phyloP scores from a whole-genome alignment of 352 stramenopile genomes.

The Halophytophthora polymorphica region DNA sequence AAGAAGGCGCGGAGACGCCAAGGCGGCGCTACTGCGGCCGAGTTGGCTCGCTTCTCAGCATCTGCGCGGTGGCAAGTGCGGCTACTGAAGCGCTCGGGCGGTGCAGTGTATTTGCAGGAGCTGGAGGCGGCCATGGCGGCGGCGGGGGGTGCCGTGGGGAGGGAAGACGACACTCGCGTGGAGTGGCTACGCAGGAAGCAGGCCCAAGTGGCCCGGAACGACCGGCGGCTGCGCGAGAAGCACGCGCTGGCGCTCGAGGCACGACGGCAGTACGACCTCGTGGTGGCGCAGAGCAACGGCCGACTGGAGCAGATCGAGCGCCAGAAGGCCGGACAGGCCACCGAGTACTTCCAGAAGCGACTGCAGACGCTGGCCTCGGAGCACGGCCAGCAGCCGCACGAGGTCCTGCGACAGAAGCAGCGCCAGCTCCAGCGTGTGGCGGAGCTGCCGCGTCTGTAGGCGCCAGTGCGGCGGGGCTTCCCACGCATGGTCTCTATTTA shows the following conservation, averaged over 20 bases:
- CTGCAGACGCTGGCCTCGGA: slow-evolving; percentile 14
- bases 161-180: slow-evolving; percentile 26
- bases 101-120: slow-evolving; percentile 18
- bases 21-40: not conserved
- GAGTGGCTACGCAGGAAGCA: slow-evolving; percentile 48
- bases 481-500: too few species aligned
- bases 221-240: slow-evolving; percentile 24
- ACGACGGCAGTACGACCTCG: slow-evolving; percentile 41
- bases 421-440: slow-evolving; percentile 16
- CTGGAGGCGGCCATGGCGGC: slow-evolving; percentile 19
- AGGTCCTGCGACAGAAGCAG: slow-evolving; percentile 20
- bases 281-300: slow-evolving; percentile 42
- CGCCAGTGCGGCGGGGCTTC: not conserved
- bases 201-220: slow-evolving; percentile 24
- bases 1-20: slow-evolving; percentile 8
- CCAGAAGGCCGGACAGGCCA: slow-evolving; percentile 37
- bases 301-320: slow-evolving; percentile 53
- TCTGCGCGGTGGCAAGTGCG: slow-evolving; percentile 51
- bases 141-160: slow-evolving; percentile 12
- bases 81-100: slow-evolving; percentile 32
- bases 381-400: slow-evolving; percentile 10
- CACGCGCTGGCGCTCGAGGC: slow-evolving; percentile 28
- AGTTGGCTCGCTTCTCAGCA: slow-evolving; percentile 7
- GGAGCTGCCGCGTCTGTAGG: slow-evolving; percentile 14
- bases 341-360: slow-evolving; percentile 46